phyloP scores from a whole-genome alignment of 2,329 filamentous ascomycete genomes.

The Onygenales sp. region DNA sequence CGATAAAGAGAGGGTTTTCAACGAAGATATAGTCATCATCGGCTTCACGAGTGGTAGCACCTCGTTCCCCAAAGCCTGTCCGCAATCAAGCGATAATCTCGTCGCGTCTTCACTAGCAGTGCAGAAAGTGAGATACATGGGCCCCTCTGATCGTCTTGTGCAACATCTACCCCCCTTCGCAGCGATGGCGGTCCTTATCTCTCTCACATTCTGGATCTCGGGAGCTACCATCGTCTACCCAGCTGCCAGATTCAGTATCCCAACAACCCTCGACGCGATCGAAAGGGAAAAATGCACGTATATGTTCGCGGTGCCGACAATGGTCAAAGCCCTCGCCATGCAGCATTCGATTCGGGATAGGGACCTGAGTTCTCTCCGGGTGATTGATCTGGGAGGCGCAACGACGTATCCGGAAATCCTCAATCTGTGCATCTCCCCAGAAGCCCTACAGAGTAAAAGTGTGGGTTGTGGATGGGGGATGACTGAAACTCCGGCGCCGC shows the following conservation, averaged over 20 bases:
- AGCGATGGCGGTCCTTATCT: conserved; percentile 10
- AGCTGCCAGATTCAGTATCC: conserved; percentile 21
- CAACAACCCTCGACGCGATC: conserved; percentile 23
- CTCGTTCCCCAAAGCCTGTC: conserved; percentile 38
- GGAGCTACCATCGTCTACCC: conserved; percentile 17
- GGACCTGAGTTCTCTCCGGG: conserved; percentile 20
- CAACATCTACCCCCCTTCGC: conserved; percentile 17
- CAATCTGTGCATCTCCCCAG: not conserved
- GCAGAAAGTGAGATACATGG: conserved; percentile 12
- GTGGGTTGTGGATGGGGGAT: conserved; percentile 12
- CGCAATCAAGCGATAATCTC: conserved; percentile 24
- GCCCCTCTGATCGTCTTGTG: conserved; percentile 15
- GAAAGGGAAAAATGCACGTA: conserved; percentile 22
- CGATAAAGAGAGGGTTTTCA: not conserved
- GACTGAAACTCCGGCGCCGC: conserved; percentile 24
- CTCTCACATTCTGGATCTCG: conserved; percentile 2
- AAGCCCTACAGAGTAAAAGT: not conserved
- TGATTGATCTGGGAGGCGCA: conserved; percentile 23
- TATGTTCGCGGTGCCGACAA: conserved; percentile 24
- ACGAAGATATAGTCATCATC: conserved; percentile 31
- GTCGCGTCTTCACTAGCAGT: conserved; percentile 22
- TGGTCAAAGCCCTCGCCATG: conserved; percentile 15
- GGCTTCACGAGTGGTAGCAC: conserved; percentile 43
- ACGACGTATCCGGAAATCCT: not conserved
- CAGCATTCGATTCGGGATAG: conserved; percentile 19